Conservation (phyloP, 2,329 filamentous ascomycete species). For the Pezicula rhizophila region DNA sequence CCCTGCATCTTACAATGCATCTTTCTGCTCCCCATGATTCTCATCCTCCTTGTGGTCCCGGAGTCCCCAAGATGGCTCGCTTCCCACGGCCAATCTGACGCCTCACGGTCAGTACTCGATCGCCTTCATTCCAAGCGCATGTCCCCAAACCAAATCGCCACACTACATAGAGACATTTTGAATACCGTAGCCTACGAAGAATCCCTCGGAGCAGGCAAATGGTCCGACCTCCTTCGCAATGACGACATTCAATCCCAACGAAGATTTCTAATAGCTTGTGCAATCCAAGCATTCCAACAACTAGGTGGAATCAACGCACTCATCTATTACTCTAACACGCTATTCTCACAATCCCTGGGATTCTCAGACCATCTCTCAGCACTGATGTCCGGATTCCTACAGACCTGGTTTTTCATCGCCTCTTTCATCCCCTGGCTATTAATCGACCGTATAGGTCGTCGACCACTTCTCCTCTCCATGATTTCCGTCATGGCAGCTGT, state of each 20-base stretch:
- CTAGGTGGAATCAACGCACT: conserved; percentile 35
- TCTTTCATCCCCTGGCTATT: conserved; percentile 33
- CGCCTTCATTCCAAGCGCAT: conserved; percentile 39
- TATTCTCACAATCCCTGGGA: conserved; percentile 40
- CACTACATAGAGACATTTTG: conserved; percentile 27
- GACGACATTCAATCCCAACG: conserved; percentile 37
- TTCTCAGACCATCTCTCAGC: conserved; percentile 37
- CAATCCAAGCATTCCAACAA: conserved; percentile 46
- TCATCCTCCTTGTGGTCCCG: conserved; percentile 43
- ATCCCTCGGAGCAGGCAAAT: conserved; percentile 27
- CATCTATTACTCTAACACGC: conserved; percentile 36
- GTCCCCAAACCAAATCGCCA: conserved; percentile 16
- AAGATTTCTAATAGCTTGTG: conserved; percentile 42
- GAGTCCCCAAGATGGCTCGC: conserved; percentile 43
- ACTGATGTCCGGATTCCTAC: conserved; percentile 46
- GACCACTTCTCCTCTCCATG: conserved; percentile 58
- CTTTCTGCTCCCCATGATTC: conserved; percentile 52
- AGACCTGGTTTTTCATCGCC: conserved; percentile 39
- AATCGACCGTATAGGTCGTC: conserved; percentile 54
- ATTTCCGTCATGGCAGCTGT: conserved; percentile 34
- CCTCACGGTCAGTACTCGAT: conserved; percentile 37
- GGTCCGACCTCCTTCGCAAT: conserved; percentile 18
- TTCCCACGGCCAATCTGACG: conserved; percentile 32
- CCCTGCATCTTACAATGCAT: conserved; percentile 52
- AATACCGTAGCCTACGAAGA: conserved; percentile 28